phyloP scores from a whole-genome alignment of 2,329 filamentous ascomycete species.

The Zasmidium citrigriseum region DNA sequence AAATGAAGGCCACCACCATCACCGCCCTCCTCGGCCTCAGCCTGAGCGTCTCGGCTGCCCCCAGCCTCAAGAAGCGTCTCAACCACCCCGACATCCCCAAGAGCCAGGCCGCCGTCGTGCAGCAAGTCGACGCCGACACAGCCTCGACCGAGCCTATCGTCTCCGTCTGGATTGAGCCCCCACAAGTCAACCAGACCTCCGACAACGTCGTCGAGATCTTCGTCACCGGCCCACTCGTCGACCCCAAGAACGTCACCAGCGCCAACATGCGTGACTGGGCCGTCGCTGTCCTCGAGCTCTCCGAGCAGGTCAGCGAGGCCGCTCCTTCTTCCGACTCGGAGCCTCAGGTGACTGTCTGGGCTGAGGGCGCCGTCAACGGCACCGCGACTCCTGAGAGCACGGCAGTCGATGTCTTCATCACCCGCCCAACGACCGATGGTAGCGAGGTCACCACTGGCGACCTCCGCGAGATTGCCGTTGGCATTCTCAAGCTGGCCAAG shows the following conservation, averaged over 20 bases:
- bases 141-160: not conserved
- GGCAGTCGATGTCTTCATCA: not conserved
- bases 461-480: not conserved
- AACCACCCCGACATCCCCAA: not conserved
- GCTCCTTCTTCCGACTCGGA: not conserved
- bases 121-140: not conserved
- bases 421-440: not conserved
- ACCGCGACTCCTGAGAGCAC: not conserved
- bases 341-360: not conserved
- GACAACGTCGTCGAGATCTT: not conserved
- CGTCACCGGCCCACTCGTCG: not conserved
- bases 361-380: not conserved
- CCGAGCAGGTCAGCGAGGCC: not conserved
- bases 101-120: not conserved
- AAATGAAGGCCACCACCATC: not conserved
- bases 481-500: not conserved
- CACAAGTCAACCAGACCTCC: not conserved
- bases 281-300: not conserved
- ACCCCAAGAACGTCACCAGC: not conserved
- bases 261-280: not conserved
- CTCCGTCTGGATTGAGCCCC: not conserved
- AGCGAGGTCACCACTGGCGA: not conserved
- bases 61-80: not conserved
- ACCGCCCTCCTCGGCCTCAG: not conserved
- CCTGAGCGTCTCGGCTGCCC: not conserved